A percentile compares a stretch with the other conserved stretches of the same genome.
phyloP scores from a whole-genome alignment of 495 filamentous ascomycete genomes.

The Physcia stellaris region DNA sequence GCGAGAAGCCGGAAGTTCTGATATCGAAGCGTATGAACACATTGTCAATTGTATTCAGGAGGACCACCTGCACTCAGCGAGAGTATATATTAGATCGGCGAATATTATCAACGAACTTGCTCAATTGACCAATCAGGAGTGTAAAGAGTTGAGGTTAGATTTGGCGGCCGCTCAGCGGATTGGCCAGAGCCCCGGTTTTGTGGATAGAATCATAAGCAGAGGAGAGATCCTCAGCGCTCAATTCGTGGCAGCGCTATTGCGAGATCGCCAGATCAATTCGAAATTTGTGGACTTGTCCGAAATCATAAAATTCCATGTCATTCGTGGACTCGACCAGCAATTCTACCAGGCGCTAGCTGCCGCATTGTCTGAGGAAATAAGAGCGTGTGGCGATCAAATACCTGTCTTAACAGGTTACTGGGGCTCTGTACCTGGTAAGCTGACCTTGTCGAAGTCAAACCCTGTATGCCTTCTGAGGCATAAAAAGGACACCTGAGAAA shows the following conservation, averaged over 20 bases:
- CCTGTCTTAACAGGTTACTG: constrained; percentile 82
- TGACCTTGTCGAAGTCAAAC: too few species aligned
- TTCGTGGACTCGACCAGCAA: constrained; percentile 51
- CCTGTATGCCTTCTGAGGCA: too few species aligned
- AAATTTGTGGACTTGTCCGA: constrained; percentile 80
- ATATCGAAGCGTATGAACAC: constrained; percentile 46
- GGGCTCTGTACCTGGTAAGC: constrained; percentile 69
- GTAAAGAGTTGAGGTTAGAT: constrained; percentile 43
- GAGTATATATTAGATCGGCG: constrained; percentile 43
- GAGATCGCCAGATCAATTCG: constrained; percentile 63
- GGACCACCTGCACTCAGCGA: constrained; percentile 58
- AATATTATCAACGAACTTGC: constrained; percentile 44
- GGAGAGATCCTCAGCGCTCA: constrained; percentile 89
- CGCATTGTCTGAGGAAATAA: constrained; percentile 51
- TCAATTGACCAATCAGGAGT: constrained; percentile 58
- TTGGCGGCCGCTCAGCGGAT: constrained; percentile 45
- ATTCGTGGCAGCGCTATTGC: constrained; percentile 69
- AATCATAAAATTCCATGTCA: constrained; percentile 47
- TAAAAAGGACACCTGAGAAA: too few species aligned
- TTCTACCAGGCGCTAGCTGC: constrained; percentile 66
- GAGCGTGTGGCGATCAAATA: constrained; percentile 52
- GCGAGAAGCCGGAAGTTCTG: constrained; percentile 47
- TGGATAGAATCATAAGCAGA: constrained; percentile 81
- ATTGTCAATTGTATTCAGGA: constrained; percentile 61
- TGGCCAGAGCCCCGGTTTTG: constrained; percentile 58